Conservation (phyloP, 2,329 filamentous ascomycete genomes). For the Aspergillus ustus region DNA sequence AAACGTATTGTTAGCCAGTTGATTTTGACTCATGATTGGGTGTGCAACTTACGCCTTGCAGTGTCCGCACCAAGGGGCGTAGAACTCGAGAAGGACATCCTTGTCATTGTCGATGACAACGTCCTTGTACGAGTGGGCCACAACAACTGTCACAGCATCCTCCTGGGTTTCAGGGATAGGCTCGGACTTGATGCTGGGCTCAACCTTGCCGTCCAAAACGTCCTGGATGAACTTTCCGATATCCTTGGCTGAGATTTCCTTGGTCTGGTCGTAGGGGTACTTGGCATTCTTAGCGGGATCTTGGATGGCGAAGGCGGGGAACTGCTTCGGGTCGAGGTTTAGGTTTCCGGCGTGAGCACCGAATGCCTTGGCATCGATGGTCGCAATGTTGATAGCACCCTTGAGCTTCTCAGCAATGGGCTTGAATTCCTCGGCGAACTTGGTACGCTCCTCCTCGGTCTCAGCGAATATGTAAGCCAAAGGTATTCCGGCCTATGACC, state of each 20-base stretch:
- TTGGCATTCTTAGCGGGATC: constrained; percentile 95
- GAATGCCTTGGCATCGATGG: constrained; percentile 92
- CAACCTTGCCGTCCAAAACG: constrained; percentile 83
- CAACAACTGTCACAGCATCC: constrained; percentile 82
- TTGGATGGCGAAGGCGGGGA: constrained; percentile 97
- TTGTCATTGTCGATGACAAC: constrained; percentile 91
- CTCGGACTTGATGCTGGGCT: constrained; percentile 98
- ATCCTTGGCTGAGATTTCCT: constrained; percentile 73
- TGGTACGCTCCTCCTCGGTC: constrained; percentile 83
- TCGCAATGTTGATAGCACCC: constrained; percentile 95
- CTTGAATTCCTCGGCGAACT: constrained; percentile 77
- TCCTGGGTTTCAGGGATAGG: constrained; percentile 93
- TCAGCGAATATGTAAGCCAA: constrained; percentile 98
- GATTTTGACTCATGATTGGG: not conserved
- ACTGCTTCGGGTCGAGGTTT: constrained; percentile 93
- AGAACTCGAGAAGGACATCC: constrained; percentile 98
- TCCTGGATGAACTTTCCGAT: constrained; percentile 85
- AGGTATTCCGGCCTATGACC: constrained; percentile 72
- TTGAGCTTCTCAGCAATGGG: constrained; percentile 88
- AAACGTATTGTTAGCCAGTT: constrained; percentile 12
- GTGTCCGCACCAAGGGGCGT: constrained; percentile 82
- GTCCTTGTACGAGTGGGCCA: constrained; percentile 91
- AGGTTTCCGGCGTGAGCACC: constrained; percentile 95
- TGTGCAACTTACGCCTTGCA: constrained; percentile 63
- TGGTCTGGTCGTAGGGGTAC: constrained; percentile 87